Conservation (phyloP, 164 flowering plant genomes). For the Nymphaea colorata region DNA sequence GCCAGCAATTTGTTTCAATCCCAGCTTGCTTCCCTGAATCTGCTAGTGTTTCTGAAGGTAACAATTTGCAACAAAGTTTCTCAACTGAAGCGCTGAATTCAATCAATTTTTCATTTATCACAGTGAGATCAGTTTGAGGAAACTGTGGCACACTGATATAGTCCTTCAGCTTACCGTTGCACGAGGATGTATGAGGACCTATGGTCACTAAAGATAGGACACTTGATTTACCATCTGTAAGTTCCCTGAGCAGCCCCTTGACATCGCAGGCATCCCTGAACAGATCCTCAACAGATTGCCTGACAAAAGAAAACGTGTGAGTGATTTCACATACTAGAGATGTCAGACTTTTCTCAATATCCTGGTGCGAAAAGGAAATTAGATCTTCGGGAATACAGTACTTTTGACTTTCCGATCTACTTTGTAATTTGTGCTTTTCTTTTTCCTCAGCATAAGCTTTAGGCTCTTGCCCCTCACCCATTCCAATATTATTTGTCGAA, state of each 20-base stretch:
- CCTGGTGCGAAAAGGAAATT: constrained; percentile 13
- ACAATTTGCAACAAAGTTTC: too few species aligned
- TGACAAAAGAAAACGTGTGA: constrained; percentile 7
- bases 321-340: constrained; percentile 11
- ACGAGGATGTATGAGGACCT: too few species aligned
- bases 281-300: constrained; percentile 15
- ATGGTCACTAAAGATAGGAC: neutral
- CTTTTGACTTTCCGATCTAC: constrained; percentile 18
- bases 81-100: too few species aligned
- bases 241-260: constrained; percentile 10
- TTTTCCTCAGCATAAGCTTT: constrained; percentile 4
- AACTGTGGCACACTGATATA: too few species aligned
- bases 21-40: too few species aligned
- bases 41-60: too few species aligned
- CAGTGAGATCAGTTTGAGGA: too few species aligned
- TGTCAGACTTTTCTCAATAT: constrained; percentile 18
- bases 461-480: constrained; percentile 6
- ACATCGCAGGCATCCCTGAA: constrained; percentile 14
- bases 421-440: constrained; percentile 14
- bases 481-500: neutral
- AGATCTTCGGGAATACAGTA: constrained; percentile 17
- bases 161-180: too few species aligned
- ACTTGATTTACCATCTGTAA: constrained; percentile 6
- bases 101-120: too few species aligned
- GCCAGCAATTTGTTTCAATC: too few species aligned